phyloP scores from a whole-genome alignment of 495 filamentous ascomycete species.

The Hypomontagnella monticulosa region DNA sequence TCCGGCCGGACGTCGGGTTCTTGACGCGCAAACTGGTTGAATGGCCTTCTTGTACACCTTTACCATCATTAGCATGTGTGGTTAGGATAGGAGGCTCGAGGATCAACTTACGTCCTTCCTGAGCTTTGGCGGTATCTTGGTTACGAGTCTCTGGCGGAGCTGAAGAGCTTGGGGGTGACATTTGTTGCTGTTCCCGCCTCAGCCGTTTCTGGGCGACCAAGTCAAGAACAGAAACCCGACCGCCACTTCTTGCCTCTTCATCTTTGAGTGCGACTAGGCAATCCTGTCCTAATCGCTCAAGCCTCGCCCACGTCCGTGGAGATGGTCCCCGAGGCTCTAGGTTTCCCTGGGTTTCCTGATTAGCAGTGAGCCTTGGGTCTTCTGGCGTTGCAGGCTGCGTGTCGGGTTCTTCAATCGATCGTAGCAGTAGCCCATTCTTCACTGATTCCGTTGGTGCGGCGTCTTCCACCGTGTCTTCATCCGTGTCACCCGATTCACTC shows the following conservation, averaged over 20 bases:
- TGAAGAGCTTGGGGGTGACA: background rate
- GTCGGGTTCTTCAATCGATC: slow-evolving; percentile 19
- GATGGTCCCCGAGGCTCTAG: slow-evolving; percentile 5
- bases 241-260: background rate
- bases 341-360: background rate
- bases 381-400: background rate
- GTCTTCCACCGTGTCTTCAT: slow-evolving; percentile 13
- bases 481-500: slow-evolving; percentile 16
- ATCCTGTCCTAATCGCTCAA: slow-evolving; percentile 4
- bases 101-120: background rate
- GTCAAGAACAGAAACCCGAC: slow-evolving; percentile 4
- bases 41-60: background rate
- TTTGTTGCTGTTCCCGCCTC: background rate
- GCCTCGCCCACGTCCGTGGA: slow-evolving; percentile 2
- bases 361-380: background rate
- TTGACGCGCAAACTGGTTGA: background rate
- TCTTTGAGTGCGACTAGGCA: background rate
- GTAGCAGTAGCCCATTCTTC: background rate
- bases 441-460: background rate
- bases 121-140: background rate
- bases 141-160: no score
- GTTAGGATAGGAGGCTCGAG: background rate
- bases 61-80: background rate
- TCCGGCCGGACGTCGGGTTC: background rate
- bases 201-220: background rate